Percentiles rank a stretch among this genome's conserved stretches.
Evolutionary conservation across 495 filamentous ascomycete species (phyloP).

Genomic region (Staphylotrichum tortipilum): DNA sequence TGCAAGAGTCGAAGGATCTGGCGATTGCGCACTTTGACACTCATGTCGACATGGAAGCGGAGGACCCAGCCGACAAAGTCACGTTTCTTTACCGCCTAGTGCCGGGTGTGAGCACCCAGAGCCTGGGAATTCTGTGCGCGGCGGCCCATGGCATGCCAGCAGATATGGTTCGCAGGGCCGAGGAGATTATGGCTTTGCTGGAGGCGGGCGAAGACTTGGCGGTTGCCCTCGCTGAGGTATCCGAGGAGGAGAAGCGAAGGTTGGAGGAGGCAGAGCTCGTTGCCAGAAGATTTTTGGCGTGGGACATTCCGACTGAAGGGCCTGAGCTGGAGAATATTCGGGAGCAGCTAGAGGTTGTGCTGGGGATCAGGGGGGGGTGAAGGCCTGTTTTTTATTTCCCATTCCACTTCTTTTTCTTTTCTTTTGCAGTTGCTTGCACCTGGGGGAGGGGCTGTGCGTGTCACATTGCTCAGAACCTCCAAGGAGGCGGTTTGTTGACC

Average conservation of each 20-base stretch:
- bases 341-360: slow-evolving; percentile 5
- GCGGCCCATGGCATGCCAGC: slow-evolving; percentile 72
- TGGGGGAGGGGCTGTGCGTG: too few species aligned
- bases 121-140: slow-evolving; percentile 79
- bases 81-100: slow-evolving; percentile 77
- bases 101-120: slow-evolving; percentile 64
- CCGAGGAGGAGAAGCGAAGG: slow-evolving; percentile 10
- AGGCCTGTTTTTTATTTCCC: too few species aligned
- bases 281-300: slow-evolving; percentile 14
- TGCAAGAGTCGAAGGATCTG: slow-evolving; percentile 50
- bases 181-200: slow-evolving; percentile 60
- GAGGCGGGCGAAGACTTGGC: slow-evolving; percentile 46
- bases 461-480: too few species aligned
- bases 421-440: too few species aligned
- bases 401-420: too few species aligned
- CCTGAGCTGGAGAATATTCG: background rate
- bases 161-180: slow-evolving; percentile 65
- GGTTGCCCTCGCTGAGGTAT: slow-evolving; percentile 2
- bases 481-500: too few species aligned
- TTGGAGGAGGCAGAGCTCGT: slow-evolving; percentile 11
- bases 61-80: slow-evolving; percentile 60
- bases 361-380: background rate
- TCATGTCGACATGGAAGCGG: slow-evolving; percentile 53
- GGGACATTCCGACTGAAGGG: slow-evolving; percentile 1
- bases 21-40: slow-evolving; percentile 84